Base-by-base conservation (phyloP, 2,329 filamentous ascomycete species). In the Aureobasidium namibiae region DNA sequence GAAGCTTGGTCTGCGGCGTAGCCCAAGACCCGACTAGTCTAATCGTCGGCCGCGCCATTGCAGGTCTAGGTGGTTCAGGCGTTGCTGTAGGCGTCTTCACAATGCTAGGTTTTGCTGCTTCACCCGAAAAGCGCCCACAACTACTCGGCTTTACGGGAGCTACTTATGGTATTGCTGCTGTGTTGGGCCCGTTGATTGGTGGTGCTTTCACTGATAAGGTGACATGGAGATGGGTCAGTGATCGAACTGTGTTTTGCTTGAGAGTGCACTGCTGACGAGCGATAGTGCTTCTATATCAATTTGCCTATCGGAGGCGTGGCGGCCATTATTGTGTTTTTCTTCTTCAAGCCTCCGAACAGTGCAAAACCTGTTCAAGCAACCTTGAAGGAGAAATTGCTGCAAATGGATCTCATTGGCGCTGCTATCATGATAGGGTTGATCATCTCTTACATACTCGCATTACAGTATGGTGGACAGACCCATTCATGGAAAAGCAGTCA, bases 21-120 rank as follows among this genome's bases (percentile, higher is more conserved):
- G 78, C 79, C 8, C 78, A 78, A 13, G 78, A 74, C 63, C 78
- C 76, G 5, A 73, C 67, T 2, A 74, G 78, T 16, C 67, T 82
- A 34, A 80, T 82, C 64, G 69, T 81, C 42, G 80, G 80, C 10
- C 73, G 80, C 59, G 78, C 77, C 0, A 68, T 82, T 46, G 73
- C 78, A 29, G 80, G 80, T 57, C 65, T 80, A 6, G 76, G 76
- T 0, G 80, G 79, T 4, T 72, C 73, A 14, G 78, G 78, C 31
- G 80, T 77, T 65, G 70, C 68, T 23, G 79, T 78, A 45, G 78
- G 76, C 26, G 75, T 78, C 46, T 67, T 77, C 39, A 79, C 79
- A 62, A 70, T 80, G 23, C 70, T 73, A 18, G 72, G 69, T 60
- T 13, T 76, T 75, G 75, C 72, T 16, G 75, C 79, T 0, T 74